Evolutionary conservation across 306 rosid genomes (phyloP).

Genomic region (Nissolia schottii): DNA sequence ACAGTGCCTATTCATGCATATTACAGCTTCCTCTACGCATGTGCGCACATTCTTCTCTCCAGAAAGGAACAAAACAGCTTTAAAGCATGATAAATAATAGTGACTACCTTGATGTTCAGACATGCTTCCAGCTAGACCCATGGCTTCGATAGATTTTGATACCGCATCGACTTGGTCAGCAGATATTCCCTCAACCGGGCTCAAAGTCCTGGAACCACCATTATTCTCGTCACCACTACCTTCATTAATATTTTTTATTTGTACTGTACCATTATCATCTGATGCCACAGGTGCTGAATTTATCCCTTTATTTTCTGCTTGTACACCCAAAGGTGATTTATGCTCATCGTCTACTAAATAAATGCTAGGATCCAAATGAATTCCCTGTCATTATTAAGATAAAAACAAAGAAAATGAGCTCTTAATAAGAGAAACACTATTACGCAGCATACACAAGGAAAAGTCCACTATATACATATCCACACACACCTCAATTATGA

Average conservation of each 20-base stretch:
- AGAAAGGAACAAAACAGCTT: constrained; percentile 4
- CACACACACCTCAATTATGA: constrained; percentile 77
- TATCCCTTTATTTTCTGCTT: constrained; percentile 43
- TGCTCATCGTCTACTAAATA: constrained; percentile 89
- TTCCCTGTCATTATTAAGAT: constrained; percentile 54
- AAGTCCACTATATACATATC: background rate
- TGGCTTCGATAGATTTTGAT: constrained; percentile 40
- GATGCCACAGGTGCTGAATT: constrained; percentile 29
- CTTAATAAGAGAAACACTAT: background rate
- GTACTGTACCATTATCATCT: constrained; percentile 38
- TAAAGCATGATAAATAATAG: constrained; percentile 9
- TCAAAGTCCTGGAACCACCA: constrained; percentile 23
- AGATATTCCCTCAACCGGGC: constrained; percentile 34
- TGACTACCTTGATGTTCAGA: constrained; percentile 46
- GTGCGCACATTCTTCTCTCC: background rate
- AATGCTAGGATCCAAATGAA: constrained; percentile 96
- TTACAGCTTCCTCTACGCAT: background rate
- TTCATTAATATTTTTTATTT: constrained; percentile 31
- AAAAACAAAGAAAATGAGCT: background rate
- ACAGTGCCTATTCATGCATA: background rate
- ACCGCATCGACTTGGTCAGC: constrained; percentile 39
- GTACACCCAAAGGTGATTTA: constrained; percentile 41
- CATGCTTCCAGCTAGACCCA: constrained; percentile 33
- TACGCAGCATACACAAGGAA: background rate
- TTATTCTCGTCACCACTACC: constrained; percentile 26